A percentile compares a stretch with the other conserved stretches of the same genome.
These are phyloP conservation scores for Pyrus hybrid DNA, from an alignment of 331 rosid species.

Conservation along the genomic window DNA sequence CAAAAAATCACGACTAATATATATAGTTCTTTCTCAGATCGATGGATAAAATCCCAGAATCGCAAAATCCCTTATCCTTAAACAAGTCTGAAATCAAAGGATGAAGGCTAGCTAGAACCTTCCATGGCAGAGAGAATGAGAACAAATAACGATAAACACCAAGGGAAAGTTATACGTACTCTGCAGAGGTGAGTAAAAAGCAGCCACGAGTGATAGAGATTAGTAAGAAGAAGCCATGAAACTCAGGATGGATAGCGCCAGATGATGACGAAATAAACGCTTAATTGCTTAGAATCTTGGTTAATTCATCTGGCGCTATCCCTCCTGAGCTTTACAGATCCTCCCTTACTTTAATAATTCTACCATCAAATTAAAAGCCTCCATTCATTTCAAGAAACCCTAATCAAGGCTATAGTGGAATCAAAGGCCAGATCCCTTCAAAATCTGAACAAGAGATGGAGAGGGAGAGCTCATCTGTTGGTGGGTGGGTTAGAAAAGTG, in stretches of 20 bases:
- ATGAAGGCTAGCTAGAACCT: background rate
- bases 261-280: background rate
- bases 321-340: conserved; percentile 93
- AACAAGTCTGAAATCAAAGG: background rate
- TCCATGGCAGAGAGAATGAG: background rate
- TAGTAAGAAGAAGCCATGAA: conserved; percentile 41
- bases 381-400: background rate
- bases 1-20: background rate
- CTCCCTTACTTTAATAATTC: conserved; percentile 25
- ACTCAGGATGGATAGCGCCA: conserved; percentile 92
- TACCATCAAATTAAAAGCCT: background rate
- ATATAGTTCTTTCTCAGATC: background rate
- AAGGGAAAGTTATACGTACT: background rate
- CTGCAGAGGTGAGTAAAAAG: background rate
- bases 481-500: background rate
- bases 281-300: too few relatives aligned
- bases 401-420: background rate
- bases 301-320: conserved; percentile 54
- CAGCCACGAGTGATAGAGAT: background rate
- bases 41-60: background rate
- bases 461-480: background rate
- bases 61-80: too few relatives aligned
- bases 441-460: background rate
- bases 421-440: background rate
- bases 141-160: background rate